Evolutionary conservation across 2,329 filamentous ascomycete genomes (phyloP).

Genomic region (Cercospora sojina): DNA sequence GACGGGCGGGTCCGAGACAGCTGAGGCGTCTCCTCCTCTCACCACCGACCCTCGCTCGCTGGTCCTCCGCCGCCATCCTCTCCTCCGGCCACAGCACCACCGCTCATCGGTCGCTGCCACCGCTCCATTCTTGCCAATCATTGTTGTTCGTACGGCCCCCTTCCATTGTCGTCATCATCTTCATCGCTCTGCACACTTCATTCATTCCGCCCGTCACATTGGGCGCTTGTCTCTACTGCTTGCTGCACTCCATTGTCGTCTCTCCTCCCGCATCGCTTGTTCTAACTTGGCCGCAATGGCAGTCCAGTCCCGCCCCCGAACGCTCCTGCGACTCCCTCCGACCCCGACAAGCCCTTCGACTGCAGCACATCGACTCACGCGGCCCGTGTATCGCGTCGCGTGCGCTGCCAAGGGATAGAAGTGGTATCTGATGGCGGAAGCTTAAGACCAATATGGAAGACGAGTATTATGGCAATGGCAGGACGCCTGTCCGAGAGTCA

Average conservation of each 20-base stretch:
- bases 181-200: not conserved
- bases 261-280: slow-evolving; percentile 5
- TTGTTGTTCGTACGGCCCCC: slow-evolving; percentile 35
- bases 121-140: slow-evolving; percentile 23
- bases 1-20: not conserved
- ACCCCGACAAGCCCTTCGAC: not conserved
- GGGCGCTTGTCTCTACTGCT: slow-evolving; percentile 8
- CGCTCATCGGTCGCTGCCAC: slow-evolving; percentile 1
- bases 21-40: not conserved
- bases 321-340: not conserved
- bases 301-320: slow-evolving; percentile 8
- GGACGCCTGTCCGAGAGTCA: slow-evolving; percentile 17
- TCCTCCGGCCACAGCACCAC: slow-evolving; percentile 5
- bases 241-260: slow-evolving; percentile 7
- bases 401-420: not conserved
- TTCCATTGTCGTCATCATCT: slow-evolving; percentile 20
- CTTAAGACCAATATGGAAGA: slow-evolving; percentile 22
- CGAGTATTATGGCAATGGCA: slow-evolving; percentile 21
- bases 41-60: not conserved
- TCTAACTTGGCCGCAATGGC: slow-evolving; percentile 13
- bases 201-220: slow-evolving; percentile 7
- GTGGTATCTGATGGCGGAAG: slow-evolving; percentile 3
- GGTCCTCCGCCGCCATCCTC: not conserved
- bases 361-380: not conserved
- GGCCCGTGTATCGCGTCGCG: not conserved